Percentiles rank a stretch among this genome's conserved stretches.
Conservation (phyloP, 225 moss, liverwort and hornwort genomes). For the Thuidium tamariscinum region DNA sequence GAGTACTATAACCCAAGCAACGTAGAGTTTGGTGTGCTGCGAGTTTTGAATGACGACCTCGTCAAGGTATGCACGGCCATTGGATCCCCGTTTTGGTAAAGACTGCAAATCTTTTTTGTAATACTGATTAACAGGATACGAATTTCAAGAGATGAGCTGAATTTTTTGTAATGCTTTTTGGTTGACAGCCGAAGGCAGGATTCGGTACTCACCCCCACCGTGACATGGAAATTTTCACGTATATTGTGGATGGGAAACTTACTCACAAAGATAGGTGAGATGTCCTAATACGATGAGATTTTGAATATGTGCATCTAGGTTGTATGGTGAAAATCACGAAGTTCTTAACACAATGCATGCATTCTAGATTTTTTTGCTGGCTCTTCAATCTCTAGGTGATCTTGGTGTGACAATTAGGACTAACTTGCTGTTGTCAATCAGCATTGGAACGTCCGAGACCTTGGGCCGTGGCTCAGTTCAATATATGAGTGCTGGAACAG, state of each 20-base stretch:
- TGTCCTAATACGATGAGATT: background rate
- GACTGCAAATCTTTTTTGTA: too few relatives aligned
- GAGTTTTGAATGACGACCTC: slow-evolving; percentile 92
- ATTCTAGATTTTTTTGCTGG: background rate
- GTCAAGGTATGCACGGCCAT: slow-evolving; percentile 47
- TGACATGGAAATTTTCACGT: slow-evolving; percentile 96
- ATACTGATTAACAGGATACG: background rate
- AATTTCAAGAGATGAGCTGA: background rate
- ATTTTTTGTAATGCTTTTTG: background rate
- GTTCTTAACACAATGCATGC: background rate
- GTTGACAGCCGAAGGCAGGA: slow-evolving; percentile 64
- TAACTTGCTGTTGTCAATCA: background rate
- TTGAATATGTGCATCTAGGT: background rate
- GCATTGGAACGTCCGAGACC: slow-evolving; percentile 91
- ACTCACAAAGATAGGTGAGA: slow-evolving; percentile 91
- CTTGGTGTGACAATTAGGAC: background rate
- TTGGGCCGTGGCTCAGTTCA: slow-evolving; percentile 85
- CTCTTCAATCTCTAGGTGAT: background rate
- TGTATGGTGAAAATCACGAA: background rate
- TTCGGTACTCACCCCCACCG: slow-evolving; percentile 75
- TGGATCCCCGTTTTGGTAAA: background rate
- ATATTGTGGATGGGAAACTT: slow-evolving; percentile 69
- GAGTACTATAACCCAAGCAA: slow-evolving; percentile 65
- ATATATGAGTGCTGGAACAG: slow-evolving; percentile 91
- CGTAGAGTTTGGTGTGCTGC: slow-evolving; percentile 65